These are phyloP conservation scores for Kazachstania psychrophila DNA, from an alignment of 805 yeast genomes.

Conservation along the genomic window DNA sequence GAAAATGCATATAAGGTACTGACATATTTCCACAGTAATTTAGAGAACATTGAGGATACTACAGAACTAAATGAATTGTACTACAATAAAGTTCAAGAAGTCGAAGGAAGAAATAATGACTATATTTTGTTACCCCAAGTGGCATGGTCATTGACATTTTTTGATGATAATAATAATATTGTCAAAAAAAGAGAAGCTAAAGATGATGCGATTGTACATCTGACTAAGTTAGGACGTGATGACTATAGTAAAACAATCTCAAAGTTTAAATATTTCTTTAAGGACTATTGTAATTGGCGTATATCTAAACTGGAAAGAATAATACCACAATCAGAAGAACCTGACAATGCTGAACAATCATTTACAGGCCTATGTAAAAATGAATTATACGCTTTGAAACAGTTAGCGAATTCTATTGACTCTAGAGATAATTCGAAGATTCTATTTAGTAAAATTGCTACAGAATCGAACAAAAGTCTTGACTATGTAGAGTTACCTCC, in stretches of 20 bases:
- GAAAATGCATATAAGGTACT: constrained; percentile 6
- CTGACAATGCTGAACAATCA: too few relatives aligned
- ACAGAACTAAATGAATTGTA: constrained; percentile 4
- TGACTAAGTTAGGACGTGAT: constrained; percentile 4
- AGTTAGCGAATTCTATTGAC: too few relatives aligned
- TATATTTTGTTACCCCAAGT: constrained; percentile 13
- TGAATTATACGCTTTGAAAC: too few relatives aligned
- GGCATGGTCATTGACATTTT: constrained; percentile 15
- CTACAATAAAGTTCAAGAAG: constrained; percentile 1
- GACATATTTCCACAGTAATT: constrained; percentile 5
- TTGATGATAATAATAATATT: constrained; percentile 2
- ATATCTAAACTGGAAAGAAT: constrained; percentile 1
- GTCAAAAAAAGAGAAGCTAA: constrained; percentile 7
- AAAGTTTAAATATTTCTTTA: constrained; percentile 7
- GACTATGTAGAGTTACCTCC: too few relatives aligned
- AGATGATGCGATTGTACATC: constrained; percentile 7
- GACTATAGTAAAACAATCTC: constrained; percentile 3
- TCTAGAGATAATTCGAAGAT: too few relatives aligned
- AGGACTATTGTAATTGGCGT: constrained; percentile 9
- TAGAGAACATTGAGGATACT: not conserved
- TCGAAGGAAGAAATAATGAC: constrained; percentile 9
- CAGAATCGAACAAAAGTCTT: too few relatives aligned
- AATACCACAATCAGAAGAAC: too few relatives aligned
- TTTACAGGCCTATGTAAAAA: too few relatives aligned
- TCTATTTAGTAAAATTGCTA: too few relatives aligned